phyloP scores from a whole-genome alignment of 768 basidiomycete genomes.

The Xerocomus spinulosus region DNA sequence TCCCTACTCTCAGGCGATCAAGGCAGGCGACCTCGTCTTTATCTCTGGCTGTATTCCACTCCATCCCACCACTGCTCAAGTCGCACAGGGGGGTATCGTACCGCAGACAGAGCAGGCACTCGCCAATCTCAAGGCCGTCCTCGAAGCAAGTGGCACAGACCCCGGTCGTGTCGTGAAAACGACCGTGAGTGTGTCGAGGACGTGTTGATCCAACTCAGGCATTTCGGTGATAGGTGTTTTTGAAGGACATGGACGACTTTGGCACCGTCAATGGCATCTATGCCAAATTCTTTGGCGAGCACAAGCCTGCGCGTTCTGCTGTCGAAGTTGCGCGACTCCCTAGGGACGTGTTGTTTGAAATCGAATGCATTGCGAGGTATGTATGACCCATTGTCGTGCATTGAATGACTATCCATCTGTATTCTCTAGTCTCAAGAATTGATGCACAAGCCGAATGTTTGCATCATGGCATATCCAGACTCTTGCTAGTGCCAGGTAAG shows the following conservation, averaged over 20 bases:
- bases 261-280: constrained; percentile 77
- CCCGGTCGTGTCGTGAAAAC: constrained; percentile 85
- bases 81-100: constrained; percentile 20
- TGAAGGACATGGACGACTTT: constrained; percentile 93
- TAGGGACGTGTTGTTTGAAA: constrained; percentile 87
- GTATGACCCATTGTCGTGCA: constrained; percentile 12
- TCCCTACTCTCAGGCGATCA: constrained; percentile 87
- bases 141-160: constrained; percentile 78
- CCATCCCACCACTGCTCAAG: constrained; percentile 61
- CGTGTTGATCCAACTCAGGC: no score
- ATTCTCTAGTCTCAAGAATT: constrained; percentile 20
- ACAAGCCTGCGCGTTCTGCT: constrained; percentile 90
- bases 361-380: constrained; percentile 83
- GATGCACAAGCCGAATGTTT: not conserved
- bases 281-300: constrained; percentile 76
- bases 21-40: constrained; percentile 80
- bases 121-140: constrained; percentile 77
- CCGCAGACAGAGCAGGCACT: constrained; percentile 73
- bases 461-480: no score
- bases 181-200: constrained; percentile 64
- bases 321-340: constrained; percentile 89
- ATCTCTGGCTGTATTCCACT: constrained; percentile 86
- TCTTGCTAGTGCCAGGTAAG: not conserved
- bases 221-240: constrained; percentile 91
- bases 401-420: not conserved